Evolutionary conservation across 2,329 filamentous ascomycete species (phyloP), one percentile per base, ranked within the genome.

Genomic region (Exutisphaerella laricina): DNA sequence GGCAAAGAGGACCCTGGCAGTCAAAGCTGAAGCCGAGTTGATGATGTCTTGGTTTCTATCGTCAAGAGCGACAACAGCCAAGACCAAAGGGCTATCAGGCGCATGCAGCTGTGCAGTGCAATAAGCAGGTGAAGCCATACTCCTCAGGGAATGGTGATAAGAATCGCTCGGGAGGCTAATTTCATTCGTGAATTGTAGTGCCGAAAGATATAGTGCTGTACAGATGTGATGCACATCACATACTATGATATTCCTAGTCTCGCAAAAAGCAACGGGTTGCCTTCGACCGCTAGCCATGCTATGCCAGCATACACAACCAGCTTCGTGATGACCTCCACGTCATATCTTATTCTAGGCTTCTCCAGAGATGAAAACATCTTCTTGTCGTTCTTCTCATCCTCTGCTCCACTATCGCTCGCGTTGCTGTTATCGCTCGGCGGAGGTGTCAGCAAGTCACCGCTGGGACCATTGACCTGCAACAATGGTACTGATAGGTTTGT

Each of bases 241-340:
- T 30, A 31, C 43, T 35, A 52, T 22, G 34, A 31, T 18, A 55
- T 46, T 32, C 58, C 58, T 14, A 57, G 33, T 32, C 21, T 39
- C 13, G 37, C 41, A 60, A 92, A 89, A 29, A 87, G 64, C 18
- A 86, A 69, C 0, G 85, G 85, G 51, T 84, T 82, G n/a, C 76
- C 71, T 54, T 86, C 85, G 1, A 87, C 80, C 2, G 86, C 85
- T 46, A 94, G 70, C 80, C 82, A 88, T 39, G 75, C 88, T 63
- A 95, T 94, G 88, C 90, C 92, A 46, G 84, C 78, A 69, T 98
- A 98, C 17, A 98, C 88, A 57, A 98, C 85, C 48, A 98, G 67
- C 68, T 96, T 97, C 4, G 92, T 97, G 26, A 98, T 85, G 28
- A 98, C 90, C 66, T 98, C 92, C n/a, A 97, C 90, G 66, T 98